Evolutionary conservation across 345 rosid genomes (phyloP), one percentile per base, ranked within the genome.

Genomic region (Limnanthes douglasii): DNA sequence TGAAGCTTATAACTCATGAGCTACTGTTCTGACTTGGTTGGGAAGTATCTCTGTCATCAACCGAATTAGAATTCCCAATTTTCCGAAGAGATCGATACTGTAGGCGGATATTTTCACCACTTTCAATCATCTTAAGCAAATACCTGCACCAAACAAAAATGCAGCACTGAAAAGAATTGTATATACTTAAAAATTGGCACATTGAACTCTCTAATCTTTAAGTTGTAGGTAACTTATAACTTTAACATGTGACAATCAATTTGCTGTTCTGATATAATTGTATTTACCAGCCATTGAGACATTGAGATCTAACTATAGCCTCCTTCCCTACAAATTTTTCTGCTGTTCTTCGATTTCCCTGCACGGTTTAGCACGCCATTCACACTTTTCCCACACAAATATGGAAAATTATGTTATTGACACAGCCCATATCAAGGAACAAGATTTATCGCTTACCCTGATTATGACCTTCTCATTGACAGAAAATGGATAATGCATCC

Each of bases 251-350:
- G 30, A n/a, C n/a, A n/a, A n/a, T n/a, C n/a, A 23, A 34, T 40
- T 5, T 34, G 42, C 15, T 6, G n/a, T 30, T 49, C 32, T 54
- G 10, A 15, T 44, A 25, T 26, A 46, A 29, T 27, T 14, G 15
- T 18, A 37, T 6, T 23, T 52, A 90, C 98, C 98, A 90, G 64
- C 98, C 98, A 68, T 90, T 90, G 43, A 83, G 92, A 69, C 95
- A 83, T 34, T 90, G 98, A 46, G 95, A 83, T 52, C 95, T 79
- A 50, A 90, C 77, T 14, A 90, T 42, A 18, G 98, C 98, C 68
- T 83, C 98, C 73, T 79, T 90, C 38, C 98, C 98, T 17, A 90
- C 90, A 72, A 79, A 79, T 51, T 84, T 90, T 50, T 76, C 98
- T 0, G 94, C 95, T 5, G 98, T 90, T 59, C 98, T 70, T 54